Evolutionary conservation across 164 flowering plant species (phyloP), one percentile per base, ranked within the genome.

Genomic region (Dillenia turbinata): DNA sequence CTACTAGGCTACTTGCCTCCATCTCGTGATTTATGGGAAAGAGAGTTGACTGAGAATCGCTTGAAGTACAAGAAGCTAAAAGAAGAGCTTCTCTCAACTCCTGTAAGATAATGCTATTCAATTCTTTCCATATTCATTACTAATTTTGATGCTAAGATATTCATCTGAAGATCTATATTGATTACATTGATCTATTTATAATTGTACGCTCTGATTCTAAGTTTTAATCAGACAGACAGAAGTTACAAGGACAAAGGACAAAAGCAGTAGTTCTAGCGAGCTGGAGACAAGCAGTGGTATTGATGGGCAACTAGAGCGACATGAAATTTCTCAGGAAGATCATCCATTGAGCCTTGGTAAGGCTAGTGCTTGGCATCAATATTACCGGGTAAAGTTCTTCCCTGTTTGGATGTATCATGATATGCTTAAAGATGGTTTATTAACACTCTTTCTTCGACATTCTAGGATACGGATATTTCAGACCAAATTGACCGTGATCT

Each of bases 401-500:
- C 13, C 11, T 49, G 48, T 50, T 49, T 46, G 12, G 49, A 10
- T 10, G 10, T 63, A 44, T 60, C 24, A 56, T 44, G 59, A 48
- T 48, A 13, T 45, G 9, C 33, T 48, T 26, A n/a, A 9, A 17
- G 54, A 48, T 53, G 45, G 51, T 11, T 50, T 59, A 59, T 49
- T 24, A 60, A 10, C 19, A 63, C 40, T 22, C 1, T 51, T 16
- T 15, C 10, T 48, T 52, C 10, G 17, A 4, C 22, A 58, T 73
- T 78, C 49, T 57, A 84, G 86, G 69, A 78, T 57, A 66, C 79
- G 66, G 86, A 84, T 70, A 74, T 80, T 59, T 66, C 67, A 57
- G 83, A 82, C 59, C 89, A 82, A 76, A 85, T 82, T 66, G 86
- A 85, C 56, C 86, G 85, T 54, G 89, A 85, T 67, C 64, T 85